Evolutionary conservation across 495 filamentous ascomycete species (phyloP).

Genomic region (Penicillium diatomitis): DNA sequence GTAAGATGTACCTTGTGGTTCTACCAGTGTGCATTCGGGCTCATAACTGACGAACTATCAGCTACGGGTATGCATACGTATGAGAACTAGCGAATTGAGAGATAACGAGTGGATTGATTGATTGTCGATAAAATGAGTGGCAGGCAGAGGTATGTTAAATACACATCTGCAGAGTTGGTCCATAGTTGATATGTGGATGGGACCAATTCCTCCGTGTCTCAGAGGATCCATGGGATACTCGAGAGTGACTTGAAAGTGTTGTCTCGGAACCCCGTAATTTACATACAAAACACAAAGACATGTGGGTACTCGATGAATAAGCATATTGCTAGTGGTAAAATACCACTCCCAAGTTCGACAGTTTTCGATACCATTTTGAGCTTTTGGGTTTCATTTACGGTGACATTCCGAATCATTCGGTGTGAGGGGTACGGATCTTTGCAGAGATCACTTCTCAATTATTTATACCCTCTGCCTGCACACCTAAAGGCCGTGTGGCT

Average conservation of each 20-base stretch:
- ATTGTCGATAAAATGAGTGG: background rate
- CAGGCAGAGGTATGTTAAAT: background rate
- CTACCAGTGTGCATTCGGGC: too few species aligned
- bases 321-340: too few species aligned
- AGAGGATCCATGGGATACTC: constrained; percentile 1
- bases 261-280: constrained; percentile 3
- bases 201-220: constrained; percentile 2
- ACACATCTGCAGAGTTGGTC: background rate
- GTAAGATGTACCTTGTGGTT: too few species aligned
- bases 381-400: background rate
- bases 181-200: constrained; percentile 1
- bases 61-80: background rate
- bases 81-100: background rate
- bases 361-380: background rate
- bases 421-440: background rate
- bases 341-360: too few species aligned
- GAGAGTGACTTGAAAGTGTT: constrained; percentile 2
- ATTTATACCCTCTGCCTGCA: background rate
- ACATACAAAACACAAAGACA: background rate
- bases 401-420: background rate
- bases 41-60: background rate
- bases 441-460: background rate
- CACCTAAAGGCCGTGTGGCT: background rate
- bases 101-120: background rate
- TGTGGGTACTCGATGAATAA: too few species aligned